Percentiles rank a stretch among this genome's conserved stretches.
These are phyloP conservation scores for Barnettozyma wickerhamii DNA, from an alignment of 805 yeast species.

Conservation along the genomic window DNA sequence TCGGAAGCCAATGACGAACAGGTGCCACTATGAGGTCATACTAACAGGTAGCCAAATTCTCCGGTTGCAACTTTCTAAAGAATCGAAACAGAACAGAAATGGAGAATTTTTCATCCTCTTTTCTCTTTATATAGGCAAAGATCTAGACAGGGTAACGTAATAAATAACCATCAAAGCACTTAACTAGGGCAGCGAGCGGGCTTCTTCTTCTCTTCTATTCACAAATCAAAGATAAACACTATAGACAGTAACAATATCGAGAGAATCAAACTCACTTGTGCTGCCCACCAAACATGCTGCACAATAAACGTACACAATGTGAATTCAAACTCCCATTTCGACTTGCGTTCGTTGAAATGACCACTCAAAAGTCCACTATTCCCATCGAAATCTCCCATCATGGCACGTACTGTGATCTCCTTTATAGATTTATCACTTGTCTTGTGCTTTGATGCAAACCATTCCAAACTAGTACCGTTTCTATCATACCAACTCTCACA, in stretches of 20 bases:
- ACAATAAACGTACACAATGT: slow-evolving; percentile 74
- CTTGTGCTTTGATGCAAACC: slow-evolving; percentile 54
- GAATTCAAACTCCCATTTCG: slow-evolving; percentile 64
- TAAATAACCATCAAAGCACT: neutral
- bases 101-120: neutral
- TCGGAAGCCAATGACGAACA: neutral
- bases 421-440: slow-evolving; percentile 39
- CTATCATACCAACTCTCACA: slow-evolving; percentile 68
- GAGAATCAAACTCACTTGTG: slow-evolving; percentile 49
- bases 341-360: slow-evolving; percentile 39
- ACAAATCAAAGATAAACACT: slow-evolving; percentile 17
- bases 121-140: neutral
- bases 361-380: slow-evolving; percentile 85
- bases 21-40: neutral
- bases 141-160: neutral
- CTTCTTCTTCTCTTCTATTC: neutral
- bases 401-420: slow-evolving; percentile 83
- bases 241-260: slow-evolving; percentile 36
- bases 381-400: slow-evolving; percentile 97
- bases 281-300: slow-evolving; percentile 96
- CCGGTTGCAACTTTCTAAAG: slow-evolving; percentile 13
- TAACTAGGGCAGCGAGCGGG: too few relatives aligned
- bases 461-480: slow-evolving; percentile 35
- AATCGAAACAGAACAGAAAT: neutral
- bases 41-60: slow-evolving; percentile 6